Evolutionary conservation across 2,329 filamentous ascomycete genomes (phyloP).

Genomic region (Aspergillus neotritici): DNA sequence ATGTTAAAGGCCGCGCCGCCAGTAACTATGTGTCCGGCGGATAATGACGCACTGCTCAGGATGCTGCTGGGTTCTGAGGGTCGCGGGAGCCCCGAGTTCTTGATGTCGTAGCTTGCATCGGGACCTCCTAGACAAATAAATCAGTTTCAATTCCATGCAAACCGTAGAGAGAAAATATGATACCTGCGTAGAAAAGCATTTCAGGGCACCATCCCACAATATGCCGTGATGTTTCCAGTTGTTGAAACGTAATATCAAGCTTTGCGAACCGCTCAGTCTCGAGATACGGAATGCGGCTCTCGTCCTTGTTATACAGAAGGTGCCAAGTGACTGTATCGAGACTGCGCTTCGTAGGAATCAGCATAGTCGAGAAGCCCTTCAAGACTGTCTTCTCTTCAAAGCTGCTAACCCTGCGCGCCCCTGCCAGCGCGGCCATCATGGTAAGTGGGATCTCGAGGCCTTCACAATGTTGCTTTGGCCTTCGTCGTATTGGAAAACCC

Average conservation of each 20-base stretch:
- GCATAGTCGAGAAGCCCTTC: conserved; percentile 3
- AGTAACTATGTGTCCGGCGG: not conserved
- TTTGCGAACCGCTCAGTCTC: not conserved
- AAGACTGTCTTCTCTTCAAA: conserved; percentile 1
- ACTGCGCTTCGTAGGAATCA: not conserved
- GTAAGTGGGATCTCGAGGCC: conserved; percentile 3
- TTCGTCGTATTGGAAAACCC: conserved; percentile 2
- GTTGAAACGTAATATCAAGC: not conserved
- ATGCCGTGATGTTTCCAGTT: conserved; percentile 1
- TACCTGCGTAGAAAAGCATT: conserved; percentile 1
- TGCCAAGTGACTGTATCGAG: conserved; percentile 2
- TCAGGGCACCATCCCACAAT: conserved; percentile 6
- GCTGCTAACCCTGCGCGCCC: not conserved
- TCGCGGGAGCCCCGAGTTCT: not conserved
- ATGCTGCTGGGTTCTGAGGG: not conserved
- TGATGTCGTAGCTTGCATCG: not conserved
- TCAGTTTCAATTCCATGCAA: no score
- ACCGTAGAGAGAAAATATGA: not conserved
- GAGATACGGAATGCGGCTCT: not conserved
- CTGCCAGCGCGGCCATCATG: not conserved
- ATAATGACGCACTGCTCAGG: not conserved
- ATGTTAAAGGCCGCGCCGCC: not conserved
- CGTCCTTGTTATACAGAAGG: not conserved
- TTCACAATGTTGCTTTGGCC: not conserved
- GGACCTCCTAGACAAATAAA: not conserved